Evolutionary conservation across 2,329 filamentous ascomycete species (phyloP).

Genomic region (Fusarium sp.): DNA sequence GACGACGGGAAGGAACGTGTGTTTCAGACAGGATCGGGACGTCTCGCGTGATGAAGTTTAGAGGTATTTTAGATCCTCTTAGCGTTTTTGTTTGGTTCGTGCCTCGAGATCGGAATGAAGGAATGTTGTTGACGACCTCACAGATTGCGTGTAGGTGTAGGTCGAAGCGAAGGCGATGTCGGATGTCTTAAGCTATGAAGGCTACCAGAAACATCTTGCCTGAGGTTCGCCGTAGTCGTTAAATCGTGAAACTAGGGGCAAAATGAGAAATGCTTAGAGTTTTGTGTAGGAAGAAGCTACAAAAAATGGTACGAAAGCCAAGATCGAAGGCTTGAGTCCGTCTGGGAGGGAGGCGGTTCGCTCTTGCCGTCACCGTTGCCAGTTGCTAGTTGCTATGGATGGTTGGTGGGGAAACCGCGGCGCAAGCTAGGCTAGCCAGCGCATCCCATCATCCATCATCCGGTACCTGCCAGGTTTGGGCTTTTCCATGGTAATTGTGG

Average conservation of each 20-base stretch:
- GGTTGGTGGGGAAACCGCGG: constrained; percentile 38
- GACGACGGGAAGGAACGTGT: constrained; percentile 47
- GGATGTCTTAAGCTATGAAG: constrained; percentile 31
- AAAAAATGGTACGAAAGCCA: constrained; percentile 15
- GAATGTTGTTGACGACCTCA: constrained; percentile 26
- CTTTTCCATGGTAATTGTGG: constrained; percentile 7
- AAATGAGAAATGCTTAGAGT: neutral
- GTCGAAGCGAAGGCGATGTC: constrained; percentile 17
- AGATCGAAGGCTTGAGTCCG: constrained; percentile 10
- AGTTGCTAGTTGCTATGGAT: constrained; percentile 24
- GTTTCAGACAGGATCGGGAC: constrained; percentile 37
- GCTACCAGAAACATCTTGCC: constrained; percentile 22
- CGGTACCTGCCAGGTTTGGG: constrained; percentile 27
- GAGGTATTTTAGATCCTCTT: neutral
- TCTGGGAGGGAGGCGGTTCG: constrained; percentile 7
- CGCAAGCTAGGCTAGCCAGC: constrained; percentile 18
- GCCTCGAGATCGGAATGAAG: constrained; percentile 28
- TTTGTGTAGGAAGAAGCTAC: constrained; percentile 21
- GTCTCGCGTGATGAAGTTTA: constrained; percentile 9
- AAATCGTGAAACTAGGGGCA: neutral
- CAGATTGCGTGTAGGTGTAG: neutral
- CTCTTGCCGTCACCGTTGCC: constrained; percentile 21
- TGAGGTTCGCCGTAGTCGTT: neutral
- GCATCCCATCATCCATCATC: constrained; percentile 23
- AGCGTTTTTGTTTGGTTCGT: neutral